A percentile compares a stretch with the other conserved stretches of the same genome.
These are phyloP conservation scores for Cryptococcus hybrid DNA, from an alignment of 1,284 basidiomycete species.

Conservation along the genomic window DNA sequence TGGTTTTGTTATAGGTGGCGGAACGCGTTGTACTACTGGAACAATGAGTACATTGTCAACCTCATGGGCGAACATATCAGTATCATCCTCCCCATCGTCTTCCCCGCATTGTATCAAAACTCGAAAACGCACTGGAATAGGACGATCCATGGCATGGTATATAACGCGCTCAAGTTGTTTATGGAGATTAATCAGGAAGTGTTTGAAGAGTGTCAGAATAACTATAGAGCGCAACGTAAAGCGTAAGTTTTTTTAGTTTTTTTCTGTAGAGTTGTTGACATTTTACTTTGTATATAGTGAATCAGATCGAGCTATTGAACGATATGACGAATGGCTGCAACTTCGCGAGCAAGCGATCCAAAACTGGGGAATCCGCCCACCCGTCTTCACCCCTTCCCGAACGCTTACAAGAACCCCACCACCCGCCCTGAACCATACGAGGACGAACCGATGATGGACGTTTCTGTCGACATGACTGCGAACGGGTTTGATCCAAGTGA, in stretches of 20 bases:
- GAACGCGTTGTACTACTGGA: slow-evolving; percentile 95
- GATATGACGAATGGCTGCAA: slow-evolving; percentile 81
- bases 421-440: slow-evolving; percentile 64
- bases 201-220: slow-evolving; percentile 91
- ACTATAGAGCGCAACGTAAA: slow-evolving; percentile 84
- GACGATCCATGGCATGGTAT: slow-evolving; percentile 98
- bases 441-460: slow-evolving; percentile 77
- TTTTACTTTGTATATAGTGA: slow-evolving; percentile 57
- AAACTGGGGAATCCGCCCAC: slow-evolving; percentile 62
- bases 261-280: neutral
- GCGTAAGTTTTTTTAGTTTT: slow-evolving; percentile 63
- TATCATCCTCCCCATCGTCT: slow-evolving; percentile 90
- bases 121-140: slow-evolving; percentile 99
- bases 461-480: slow-evolving; percentile 81
- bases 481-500: slow-evolving; percentile 71
- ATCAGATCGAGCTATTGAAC: slow-evolving; percentile 71
- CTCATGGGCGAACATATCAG: slow-evolving; percentile 96
- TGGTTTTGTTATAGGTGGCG: slow-evolving; percentile 61
- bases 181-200: slow-evolving; percentile 99
- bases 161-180: slow-evolving; percentile 96
- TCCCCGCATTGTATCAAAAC: slow-evolving; percentile 95
- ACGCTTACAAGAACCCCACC: slow-evolving; percentile 72
- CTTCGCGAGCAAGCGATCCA: slow-evolving; percentile 69
- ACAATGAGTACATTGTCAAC: slow-evolving; percentile 99
- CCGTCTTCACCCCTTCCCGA: slow-evolving; percentile 64